These are phyloP conservation scores for Porogramme epimiltina DNA, from an alignment of 1,284 basidiomycete species.

Conservation along the genomic window DNA sequence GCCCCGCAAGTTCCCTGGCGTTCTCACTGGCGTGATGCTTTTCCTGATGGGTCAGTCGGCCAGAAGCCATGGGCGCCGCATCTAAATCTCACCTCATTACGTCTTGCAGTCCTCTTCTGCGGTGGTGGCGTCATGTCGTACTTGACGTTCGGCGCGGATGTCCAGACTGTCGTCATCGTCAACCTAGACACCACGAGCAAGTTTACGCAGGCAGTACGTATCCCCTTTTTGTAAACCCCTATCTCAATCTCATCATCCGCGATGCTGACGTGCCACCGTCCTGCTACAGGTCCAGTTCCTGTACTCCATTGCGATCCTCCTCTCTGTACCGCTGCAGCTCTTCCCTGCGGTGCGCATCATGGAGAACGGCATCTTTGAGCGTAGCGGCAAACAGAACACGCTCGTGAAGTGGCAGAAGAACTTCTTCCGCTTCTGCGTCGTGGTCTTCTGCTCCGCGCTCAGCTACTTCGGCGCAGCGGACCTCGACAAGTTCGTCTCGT, in stretches of 20 bases:
- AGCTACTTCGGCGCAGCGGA: constrained; percentile 88
- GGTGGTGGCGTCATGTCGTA: constrained; percentile 91
- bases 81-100: constrained; percentile 15
- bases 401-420: constrained; percentile 94
- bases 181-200: constrained; percentile 88
- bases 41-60: constrained; percentile 61
- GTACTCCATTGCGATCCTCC: constrained; percentile 91
- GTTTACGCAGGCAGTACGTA: constrained; percentile 81
- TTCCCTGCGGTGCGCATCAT: constrained; percentile 98
- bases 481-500: constrained; percentile 95
- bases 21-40: constrained; percentile 90
- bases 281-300: constrained; percentile 71
- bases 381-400: constrained; percentile 77
- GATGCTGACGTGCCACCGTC: background rate
- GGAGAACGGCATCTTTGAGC: constrained; percentile 94
- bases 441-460: constrained; percentile 75
- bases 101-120: constrained; percentile 74
- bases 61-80: too few species aligned
- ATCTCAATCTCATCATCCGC: background rate
- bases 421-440: constrained; percentile 78
- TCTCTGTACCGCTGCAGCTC: constrained; percentile 93
- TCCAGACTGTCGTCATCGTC: constrained; percentile 94
- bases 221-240: constrained; percentile 24
- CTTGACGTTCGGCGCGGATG: constrained; percentile 83
- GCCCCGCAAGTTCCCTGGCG: constrained; percentile 90